Evolutionary conservation across 441 rosid species (phyloP).

Genomic region (Bruguiera hainesii): DNA sequence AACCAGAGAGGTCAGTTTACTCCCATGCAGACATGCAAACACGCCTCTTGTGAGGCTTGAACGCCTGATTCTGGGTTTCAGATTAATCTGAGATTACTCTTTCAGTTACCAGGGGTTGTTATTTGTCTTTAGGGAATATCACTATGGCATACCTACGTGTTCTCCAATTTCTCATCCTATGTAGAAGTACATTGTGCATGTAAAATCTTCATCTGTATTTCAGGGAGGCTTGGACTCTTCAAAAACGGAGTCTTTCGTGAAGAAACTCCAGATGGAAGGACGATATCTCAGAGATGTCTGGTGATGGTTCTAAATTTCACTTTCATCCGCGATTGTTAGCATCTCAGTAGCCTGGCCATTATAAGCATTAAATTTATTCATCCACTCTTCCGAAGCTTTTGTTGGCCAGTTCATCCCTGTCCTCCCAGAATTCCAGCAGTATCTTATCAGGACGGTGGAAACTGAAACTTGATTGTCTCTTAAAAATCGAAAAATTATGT

Average conservation of each 20-base stretch:
- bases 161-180: too few relatives aligned
- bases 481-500: not conserved
- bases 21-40: too few relatives aligned
- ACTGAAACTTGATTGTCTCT: conserved; percentile 6
- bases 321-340: not conserved
- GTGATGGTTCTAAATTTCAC: conserved; percentile 37
- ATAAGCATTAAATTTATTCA: conserved; percentile 24
- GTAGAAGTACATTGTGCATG: not conserved
- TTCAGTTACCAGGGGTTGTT: too few relatives aligned
- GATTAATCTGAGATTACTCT: too few relatives aligned
- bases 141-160: too few relatives aligned
- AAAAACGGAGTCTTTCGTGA: conserved; percentile 82
- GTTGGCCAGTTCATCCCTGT: conserved; percentile 12
- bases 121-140: too few relatives aligned
- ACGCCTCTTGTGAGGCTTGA: too few relatives aligned
- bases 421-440: too few relatives aligned
- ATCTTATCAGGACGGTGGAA: conserved; percentile 15
- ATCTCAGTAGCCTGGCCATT: not conserved
- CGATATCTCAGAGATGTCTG: conserved; percentile 91
- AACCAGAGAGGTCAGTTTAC: too few relatives aligned
- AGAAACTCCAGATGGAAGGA: conserved; percentile 89
- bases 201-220: conserved; percentile 7
- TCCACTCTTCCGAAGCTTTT: conserved; percentile 18
- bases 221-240: conserved; percentile 89
- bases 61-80: too few relatives aligned